Base-by-base conservation (phyloP, 768 basidiomycete genomes). In the Leccinum sublutescens region DNA sequence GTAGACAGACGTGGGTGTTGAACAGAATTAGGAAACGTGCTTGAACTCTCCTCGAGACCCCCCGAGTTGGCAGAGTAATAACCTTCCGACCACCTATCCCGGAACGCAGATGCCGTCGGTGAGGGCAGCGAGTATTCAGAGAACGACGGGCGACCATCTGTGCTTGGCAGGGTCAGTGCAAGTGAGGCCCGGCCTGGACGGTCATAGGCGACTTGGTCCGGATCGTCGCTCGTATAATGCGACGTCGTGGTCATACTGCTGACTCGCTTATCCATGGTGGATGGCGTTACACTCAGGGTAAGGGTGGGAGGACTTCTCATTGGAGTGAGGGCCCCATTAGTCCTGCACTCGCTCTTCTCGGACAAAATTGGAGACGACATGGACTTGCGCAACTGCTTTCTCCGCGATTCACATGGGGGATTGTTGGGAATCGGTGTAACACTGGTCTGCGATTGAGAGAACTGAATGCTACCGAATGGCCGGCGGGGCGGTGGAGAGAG, bases 21-120 rank as follows among this genome's bases (percentile, higher is more conserved):
- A 51, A 54, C 63, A 15, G 73, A 63, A 62, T 65, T 58, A 68
- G 63, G 54, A 69, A 62, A 63, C 45, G 54, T 31, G 14, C 58
- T 48, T 10, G 61, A 38, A n/a, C 52, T 47, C 48, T 57, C 69
- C 54, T 36, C 61, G 38, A 48, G 63, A 49, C 51, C 59, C 17
- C 64, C 73, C 47, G 70, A 72, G 19, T 58, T 47, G 2, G 65
- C 65, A 27, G 72, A 74, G 52, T 74, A 74, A 56, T 75, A 74
- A 38, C 72, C 67, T 7, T 74, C 68, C 1, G 74, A 75, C 65
- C 64, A 70, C 54, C 72, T 82, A 63, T 89, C 88, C 27, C 84
- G 82, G 74, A 92, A 92, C n/a, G 87, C 88, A n/a, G 89, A 91
- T 6, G 80, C 85, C 4, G 89, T 88, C 2, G 89, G 90, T 10